Percentiles rank a stretch among this genome's conserved stretches.
phyloP scores from a whole-genome alignment of 106 monocot species.

The Allium fistulosum region DNA sequence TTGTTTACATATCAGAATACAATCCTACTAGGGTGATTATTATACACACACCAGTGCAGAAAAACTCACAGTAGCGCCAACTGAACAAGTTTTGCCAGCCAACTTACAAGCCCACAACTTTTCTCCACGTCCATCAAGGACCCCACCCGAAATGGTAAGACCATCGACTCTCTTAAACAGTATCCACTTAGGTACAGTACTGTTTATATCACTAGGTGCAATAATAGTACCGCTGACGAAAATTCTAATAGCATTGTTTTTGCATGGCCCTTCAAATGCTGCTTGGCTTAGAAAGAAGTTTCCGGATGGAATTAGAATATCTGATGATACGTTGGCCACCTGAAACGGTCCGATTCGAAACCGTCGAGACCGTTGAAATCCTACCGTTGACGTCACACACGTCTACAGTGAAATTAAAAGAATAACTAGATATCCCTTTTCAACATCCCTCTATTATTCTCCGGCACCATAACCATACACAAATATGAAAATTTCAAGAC shows the following conservation, averaged over 20 bases:
- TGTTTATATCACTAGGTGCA: conserved; percentile 10
- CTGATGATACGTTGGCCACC: conserved; percentile 8
- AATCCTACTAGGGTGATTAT: too few relatives aligned
- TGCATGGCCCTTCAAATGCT: conserved; percentile 37
- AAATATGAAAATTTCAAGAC: too few relatives aligned
- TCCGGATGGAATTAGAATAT: conserved; percentile 29
- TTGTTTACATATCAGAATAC: too few relatives aligned
- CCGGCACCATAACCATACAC: too few relatives aligned
- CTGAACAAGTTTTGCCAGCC: conserved; percentile 17
- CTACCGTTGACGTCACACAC: too few relatives aligned
- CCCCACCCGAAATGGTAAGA: conserved; percentile 14
- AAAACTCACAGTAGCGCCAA: conserved; percentile 9
- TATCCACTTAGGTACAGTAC: conserved; percentile 8
- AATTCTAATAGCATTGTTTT: conserved; percentile 9
- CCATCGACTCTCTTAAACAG: conserved; percentile 16
- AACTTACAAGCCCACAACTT: conserved; percentile 19
- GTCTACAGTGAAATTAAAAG: too few relatives aligned
- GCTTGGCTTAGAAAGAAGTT: conserved; percentile 27
- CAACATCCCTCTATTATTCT: too few relatives aligned
- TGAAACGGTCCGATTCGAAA: too few relatives aligned
- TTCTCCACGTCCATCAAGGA: conserved; percentile 15
- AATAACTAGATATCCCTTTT: too few relatives aligned
- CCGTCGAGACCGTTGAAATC: too few relatives aligned
- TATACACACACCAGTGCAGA: not conserved
- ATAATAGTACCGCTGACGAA: conserved; percentile 28